These are phyloP conservation scores for Saccharomycopsis guyanensis DNA, from an alignment of 805 yeast genomes.

Conservation along the genomic window DNA sequence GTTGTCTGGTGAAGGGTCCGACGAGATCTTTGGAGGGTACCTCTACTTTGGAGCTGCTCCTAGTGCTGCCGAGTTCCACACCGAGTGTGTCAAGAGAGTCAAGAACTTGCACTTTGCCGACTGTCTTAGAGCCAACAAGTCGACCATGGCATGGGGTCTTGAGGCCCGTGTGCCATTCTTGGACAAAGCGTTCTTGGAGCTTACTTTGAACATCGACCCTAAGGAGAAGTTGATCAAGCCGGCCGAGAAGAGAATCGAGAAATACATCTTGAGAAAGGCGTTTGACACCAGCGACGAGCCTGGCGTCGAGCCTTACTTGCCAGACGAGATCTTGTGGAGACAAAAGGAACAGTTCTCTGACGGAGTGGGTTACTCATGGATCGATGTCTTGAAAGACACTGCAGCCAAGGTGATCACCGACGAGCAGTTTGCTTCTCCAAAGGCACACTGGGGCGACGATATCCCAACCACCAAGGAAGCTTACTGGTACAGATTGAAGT, in stretches of 20 bases:
- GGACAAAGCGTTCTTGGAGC: conserved; percentile 86
- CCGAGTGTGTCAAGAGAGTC: conserved; percentile 91
- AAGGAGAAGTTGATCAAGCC: conserved; percentile 77
- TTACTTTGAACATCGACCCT: conserved; percentile 93
- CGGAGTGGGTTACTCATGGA: conserved; percentile 99
- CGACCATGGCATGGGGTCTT: conserved; percentile 99
- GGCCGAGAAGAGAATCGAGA: conserved; percentile 76
- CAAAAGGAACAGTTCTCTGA: conserved; percentile 99
- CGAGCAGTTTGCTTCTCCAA: conserved; percentile 84
- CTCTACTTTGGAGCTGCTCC: conserved; percentile 97
- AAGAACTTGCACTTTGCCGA: conserved; percentile 96
- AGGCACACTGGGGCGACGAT: conserved; percentile 94
- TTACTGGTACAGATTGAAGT: conserved; percentile 96
- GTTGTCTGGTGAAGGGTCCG: conserved; percentile 97
- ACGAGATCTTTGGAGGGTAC: conserved; percentile 98
- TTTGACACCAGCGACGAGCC: conserved; percentile 90
- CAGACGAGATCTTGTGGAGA: conserved; percentile 96
- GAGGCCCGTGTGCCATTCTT: conserved; percentile 99
- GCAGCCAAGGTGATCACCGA: conserved; percentile 84
- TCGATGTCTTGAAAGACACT: conserved; percentile 92
- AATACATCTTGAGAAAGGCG: conserved; percentile 94
- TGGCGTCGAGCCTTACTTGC: conserved; percentile 73
- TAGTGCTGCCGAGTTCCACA: conserved; percentile 84
- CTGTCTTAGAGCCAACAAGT: conserved; percentile 97
- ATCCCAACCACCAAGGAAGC: conserved; percentile 98